phyloP scores from a whole-genome alignment of 352 stramenopile species.

The Phytophthora constricta region DNA sequence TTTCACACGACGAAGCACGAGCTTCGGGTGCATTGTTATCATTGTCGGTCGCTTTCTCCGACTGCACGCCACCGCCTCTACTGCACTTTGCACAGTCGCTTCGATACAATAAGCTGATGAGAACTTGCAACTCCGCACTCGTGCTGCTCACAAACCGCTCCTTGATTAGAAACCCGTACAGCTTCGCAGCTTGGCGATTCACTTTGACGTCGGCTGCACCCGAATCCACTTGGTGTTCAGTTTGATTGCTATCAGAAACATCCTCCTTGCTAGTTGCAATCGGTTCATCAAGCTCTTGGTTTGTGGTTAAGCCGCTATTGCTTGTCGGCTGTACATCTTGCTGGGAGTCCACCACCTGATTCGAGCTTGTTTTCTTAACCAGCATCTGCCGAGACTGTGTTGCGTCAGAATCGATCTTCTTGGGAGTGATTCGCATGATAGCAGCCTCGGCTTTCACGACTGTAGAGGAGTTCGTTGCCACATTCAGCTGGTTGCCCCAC shows the following conservation, averaged over 20 bases:
- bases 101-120: conserved; percentile 49
- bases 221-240: background rate
- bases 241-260: background rate
- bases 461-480: background rate
- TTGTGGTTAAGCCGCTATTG: background rate
- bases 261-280: conserved; percentile 2
- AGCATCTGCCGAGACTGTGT: conserved; percentile 7
- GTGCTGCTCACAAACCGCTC: conserved; percentile 53
- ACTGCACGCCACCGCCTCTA: background rate
- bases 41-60: background rate
- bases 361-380: conserved; percentile 12
- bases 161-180: conserved; percentile 62
- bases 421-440: conserved; percentile 1
- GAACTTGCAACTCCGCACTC: conserved; percentile 49
- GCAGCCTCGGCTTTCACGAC: background rate
- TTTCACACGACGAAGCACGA: background rate
- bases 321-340: conserved; percentile 15
- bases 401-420: conserved; percentile 8
- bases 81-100: conserved; percentile 26
- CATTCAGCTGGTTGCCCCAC: background rate
- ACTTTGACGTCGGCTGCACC: conserved; percentile 19
- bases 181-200: conserved; percentile 51
- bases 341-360: too few relatives aligned
- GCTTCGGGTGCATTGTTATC: background rate
- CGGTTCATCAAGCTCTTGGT: conserved; percentile 2